phyloP scores from a whole-genome alignment of 768 basidiomycete species.

The Ramaria sp. region DNA sequence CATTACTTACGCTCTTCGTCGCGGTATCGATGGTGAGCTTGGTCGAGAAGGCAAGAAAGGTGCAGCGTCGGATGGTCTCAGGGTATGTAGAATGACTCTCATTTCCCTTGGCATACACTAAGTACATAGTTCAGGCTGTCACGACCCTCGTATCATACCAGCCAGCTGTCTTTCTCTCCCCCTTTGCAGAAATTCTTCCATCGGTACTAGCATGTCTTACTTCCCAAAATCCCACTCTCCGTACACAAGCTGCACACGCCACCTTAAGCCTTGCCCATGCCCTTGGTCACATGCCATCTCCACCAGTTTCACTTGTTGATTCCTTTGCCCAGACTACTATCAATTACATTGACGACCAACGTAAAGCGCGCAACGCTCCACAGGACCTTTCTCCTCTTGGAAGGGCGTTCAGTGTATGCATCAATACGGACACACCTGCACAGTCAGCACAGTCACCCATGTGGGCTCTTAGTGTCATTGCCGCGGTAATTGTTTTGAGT shows the following conservation, averaged over 20 bases:
- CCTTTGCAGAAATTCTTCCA: slow-evolving; percentile 48
- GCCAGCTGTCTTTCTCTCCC: slow-evolving; percentile 56
- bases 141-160: slow-evolving; percentile 53
- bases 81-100: slow-evolving; percentile 34
- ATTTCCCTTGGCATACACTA: slow-evolving; percentile 5
- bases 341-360: slow-evolving; percentile 22
- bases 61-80: slow-evolving; percentile 64
- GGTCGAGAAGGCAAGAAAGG: slow-evolving; percentile 89
- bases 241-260: slow-evolving; percentile 65
- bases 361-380: slow-evolving; percentile 19
- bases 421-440: slow-evolving; percentile 40
- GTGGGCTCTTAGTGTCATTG: slow-evolving; percentile 63
- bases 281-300: slow-evolving; percentile 19
- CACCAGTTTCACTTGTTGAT: not conserved
- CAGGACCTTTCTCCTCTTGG: slow-evolving; percentile 40
- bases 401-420: slow-evolving; percentile 55
- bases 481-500: slow-evolving; percentile 54
- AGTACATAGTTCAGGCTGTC: slow-evolving; percentile 40
- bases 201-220: slow-evolving; percentile 54
- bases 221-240: slow-evolving; percentile 51
- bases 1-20: slow-evolving; percentile 59
- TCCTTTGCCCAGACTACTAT: not conserved
- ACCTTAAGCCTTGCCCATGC: slow-evolving; percentile 58
- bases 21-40: slow-evolving; percentile 74
- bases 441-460: slow-evolving; percentile 67